Percentiles rank a stretch among this genome's conserved stretches.
Conservation (phyloP, 768 basidiomycete genomes). For the Termitomyces titanicus region DNA sequence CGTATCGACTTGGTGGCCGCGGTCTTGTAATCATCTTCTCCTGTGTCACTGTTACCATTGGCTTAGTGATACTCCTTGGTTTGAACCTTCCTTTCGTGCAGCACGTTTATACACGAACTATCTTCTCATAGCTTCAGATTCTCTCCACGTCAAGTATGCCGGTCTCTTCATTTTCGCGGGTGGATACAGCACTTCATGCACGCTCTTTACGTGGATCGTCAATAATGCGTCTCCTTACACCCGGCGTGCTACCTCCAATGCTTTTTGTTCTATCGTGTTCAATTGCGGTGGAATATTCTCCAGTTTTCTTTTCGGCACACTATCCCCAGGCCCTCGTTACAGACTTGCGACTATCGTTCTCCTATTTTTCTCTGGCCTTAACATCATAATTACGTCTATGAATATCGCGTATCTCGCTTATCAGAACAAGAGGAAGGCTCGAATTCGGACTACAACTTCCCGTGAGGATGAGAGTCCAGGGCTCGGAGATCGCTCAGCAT, state of each 20-base stretch:
- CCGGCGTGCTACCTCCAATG: constrained; percentile 55
- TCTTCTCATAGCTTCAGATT: background rate
- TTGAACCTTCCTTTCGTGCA: background rate
- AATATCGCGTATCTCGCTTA: no score
- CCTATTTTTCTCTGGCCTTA: no score
- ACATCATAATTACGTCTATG: no score
- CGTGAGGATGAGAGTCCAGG: no score
- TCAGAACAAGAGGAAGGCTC: no score
- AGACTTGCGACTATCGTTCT: no score
- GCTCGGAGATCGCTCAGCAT: no score
- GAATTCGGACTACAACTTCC: no score
- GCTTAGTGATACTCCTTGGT: background rate
- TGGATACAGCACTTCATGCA: constrained; percentile 47
- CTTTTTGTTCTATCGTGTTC: constrained; percentile 52
- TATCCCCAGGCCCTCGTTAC: no score
- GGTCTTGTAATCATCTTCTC: background rate
- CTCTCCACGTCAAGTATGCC: constrained; percentile 39
- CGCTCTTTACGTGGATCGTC: constrained; percentile 54
- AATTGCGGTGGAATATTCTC: constrained; percentile 57
- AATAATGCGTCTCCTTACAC: constrained; percentile 58
- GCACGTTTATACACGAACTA: background rate
- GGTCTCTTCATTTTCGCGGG: constrained; percentile 52
- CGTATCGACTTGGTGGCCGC: background rate
- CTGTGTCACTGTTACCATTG: background rate
- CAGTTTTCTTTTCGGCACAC: no score